These are phyloP conservation scores for Diaporthe eres DNA, from an alignment of 2,329 filamentous ascomycete species.

Conservation along the genomic window DNA sequence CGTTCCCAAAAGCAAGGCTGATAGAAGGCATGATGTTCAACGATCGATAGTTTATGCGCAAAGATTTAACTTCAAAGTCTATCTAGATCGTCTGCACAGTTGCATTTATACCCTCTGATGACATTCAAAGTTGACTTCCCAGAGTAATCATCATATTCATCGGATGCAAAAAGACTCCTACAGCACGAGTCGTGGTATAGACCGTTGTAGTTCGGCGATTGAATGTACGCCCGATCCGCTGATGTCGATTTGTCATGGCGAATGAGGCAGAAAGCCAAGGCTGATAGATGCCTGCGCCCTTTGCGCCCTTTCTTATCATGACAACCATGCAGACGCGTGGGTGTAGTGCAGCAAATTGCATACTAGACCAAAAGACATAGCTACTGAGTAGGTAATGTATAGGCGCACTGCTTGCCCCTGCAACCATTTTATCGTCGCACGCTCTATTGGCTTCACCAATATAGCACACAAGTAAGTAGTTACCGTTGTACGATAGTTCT, in stretches of 20 bases:
- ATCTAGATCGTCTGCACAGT: background rate
- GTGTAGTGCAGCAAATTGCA: too few species aligned
- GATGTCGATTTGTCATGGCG: background rate
- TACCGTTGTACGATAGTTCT: too few species aligned
- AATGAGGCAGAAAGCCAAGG: background rate
- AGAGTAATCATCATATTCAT: background rate
- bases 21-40: background rate
- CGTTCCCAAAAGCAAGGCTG: background rate
- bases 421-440: too few species aligned
- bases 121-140: background rate
- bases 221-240: background rate
- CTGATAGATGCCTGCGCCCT: background rate
- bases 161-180: background rate
- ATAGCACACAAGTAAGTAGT: too few species aligned
- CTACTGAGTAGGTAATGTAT: too few species aligned
- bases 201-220: background rate
- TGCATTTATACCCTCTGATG: background rate
- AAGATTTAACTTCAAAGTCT: background rate
- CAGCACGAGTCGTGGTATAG: background rate
- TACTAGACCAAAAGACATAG: too few species aligned
- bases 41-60: background rate
- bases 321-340: too few species aligned
- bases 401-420: too few species aligned
- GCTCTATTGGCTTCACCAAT: too few species aligned
- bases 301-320: too few species aligned